Evolutionary conservation across 139 green algal genomes (phyloP).

Genomic region (Chlorella sp.): DNA sequence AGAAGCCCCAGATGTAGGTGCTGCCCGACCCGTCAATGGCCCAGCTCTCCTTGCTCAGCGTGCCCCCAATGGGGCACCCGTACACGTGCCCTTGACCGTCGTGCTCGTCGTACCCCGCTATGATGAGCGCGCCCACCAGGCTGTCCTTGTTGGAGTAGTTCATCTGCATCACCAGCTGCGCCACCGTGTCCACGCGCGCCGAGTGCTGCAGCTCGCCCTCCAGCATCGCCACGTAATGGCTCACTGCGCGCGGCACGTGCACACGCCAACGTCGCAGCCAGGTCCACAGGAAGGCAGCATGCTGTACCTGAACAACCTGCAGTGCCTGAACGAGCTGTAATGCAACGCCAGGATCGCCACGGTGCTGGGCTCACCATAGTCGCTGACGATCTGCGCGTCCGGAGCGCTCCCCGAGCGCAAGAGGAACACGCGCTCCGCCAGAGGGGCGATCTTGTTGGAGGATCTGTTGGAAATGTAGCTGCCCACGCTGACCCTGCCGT

Average conservation of each 20-base stretch:
- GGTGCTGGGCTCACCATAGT: conserved; percentile 62
- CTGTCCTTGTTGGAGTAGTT: conserved; percentile 89
- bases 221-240: conserved; percentile 23
- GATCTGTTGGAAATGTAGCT: conserved; percentile 91
- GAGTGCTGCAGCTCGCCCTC: conserved; percentile 28
- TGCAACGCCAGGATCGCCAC: too few species aligned
- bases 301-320: too few species aligned
- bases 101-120: conserved; percentile 85
- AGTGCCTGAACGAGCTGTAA: too few species aligned
- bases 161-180: conserved; percentile 72
- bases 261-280: background rate
- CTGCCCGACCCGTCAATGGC: conserved; percentile 83
- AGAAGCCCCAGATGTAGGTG: conserved; percentile 87
- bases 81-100: conserved; percentile 75
- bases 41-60: conserved; percentile 69
- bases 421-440: conserved; percentile 78
- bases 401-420: conserved; percentile 78
- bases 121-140: conserved; percentile 88
- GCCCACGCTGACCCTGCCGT: conserved; percentile 82
- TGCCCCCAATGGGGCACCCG: conserved; percentile 84
- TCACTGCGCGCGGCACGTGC: conserved; percentile 25
- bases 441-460: conserved; percentile 90
- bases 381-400: conserved; percentile 81
- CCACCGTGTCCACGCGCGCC: conserved; percentile 32
- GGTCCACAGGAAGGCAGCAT: background rate